Conservation (phyloP, 257 asterid genomes). For the Cinchona pubescens region DNA sequence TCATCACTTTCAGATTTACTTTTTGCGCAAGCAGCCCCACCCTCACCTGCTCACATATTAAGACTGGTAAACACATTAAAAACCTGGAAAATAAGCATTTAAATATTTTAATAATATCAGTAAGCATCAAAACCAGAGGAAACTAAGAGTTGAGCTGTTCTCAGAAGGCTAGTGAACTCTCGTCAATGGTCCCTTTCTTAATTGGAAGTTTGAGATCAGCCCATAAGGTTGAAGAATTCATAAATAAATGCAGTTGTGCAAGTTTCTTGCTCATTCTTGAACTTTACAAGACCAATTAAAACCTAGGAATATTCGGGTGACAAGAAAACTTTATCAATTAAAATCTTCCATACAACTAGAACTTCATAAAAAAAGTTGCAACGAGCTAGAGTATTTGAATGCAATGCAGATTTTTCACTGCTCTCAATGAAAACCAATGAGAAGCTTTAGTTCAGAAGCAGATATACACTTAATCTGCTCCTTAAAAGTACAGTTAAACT, state of each 20-base stretch:
- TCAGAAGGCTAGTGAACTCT: neutral
- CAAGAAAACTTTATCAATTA: no score
- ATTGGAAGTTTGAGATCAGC: neutral
- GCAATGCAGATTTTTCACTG: neutral
- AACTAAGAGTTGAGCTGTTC: neutral
- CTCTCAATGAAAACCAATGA: neutral
- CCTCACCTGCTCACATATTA: slow-evolving; percentile 28
- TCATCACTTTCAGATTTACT: slow-evolving; percentile 16
- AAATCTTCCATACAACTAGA: neutral
- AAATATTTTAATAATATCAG: neutral
- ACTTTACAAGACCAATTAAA: neutral
- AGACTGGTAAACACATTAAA: slow-evolving; percentile 3
- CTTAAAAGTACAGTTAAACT: slow-evolving; percentile 7
- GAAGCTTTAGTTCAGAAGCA: neutral
- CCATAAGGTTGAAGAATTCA: neutral
- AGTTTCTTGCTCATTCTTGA: neutral
- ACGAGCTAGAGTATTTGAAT: neutral
- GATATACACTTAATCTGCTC: neutral
- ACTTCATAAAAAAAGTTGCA: neutral
- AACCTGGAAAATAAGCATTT: neutral
- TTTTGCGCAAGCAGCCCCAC: slow-evolving; percentile 13
- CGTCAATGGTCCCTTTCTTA: neutral
- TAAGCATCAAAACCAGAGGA: neutral
- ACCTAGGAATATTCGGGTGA: no score
- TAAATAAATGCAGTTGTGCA: neutral